Base-by-base conservation (phyloP, 306 rosid genomes). In the Acacia melanoxylon region DNA sequence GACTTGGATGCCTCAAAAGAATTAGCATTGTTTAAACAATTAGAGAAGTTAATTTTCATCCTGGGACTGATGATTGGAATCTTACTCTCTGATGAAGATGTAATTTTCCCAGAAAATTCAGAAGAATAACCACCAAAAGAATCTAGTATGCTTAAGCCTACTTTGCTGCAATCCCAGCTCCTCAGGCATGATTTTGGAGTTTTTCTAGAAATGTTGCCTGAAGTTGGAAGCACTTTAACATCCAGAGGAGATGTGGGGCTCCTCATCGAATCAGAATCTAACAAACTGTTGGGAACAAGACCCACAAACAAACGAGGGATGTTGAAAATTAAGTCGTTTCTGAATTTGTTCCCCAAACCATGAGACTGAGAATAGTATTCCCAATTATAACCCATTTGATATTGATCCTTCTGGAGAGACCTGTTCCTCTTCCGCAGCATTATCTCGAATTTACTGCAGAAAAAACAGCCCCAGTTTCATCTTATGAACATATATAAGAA, bases 161-260 rank as follows among this genome's bases (percentile, higher is more conserved):
- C 92, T 88, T 94, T 94, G 85, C 90, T 82, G 62, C 89, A 83
- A 86, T 88, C 92, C 97, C 97, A 92, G 68, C 89, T 86, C 89
- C 89, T 94, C 42, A 86, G 87, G 46, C 81, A 80, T 75, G 94
- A 80, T 78, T 75, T 85, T 74, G 85, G 88, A 79, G 85, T 85
- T 80, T 2, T 44, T 5, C 87, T 86, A 74, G 76, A 78, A 70
- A 87, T 45, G 83, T 88, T 87, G 31, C 93, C 91, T 7, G 83
- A 84, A 79, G 79, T 88, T 70, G 97, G 87, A 85, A 90, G 87
- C 40, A 89, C 85, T 88, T 85, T 86, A 80, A 88, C 83, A 83
- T 92, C 98, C n/a, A 94, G 85, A 68, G 97, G 97, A 78, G 98
- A 94, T 75, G 97, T 94, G 51, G 98, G 98, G 78, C 98, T 94